Evolutionary conservation across 2,329 filamentous ascomycete genomes (phyloP), one percentile per base, ranked within the genome.

Genomic region (Bipolaris zeicola): DNA sequence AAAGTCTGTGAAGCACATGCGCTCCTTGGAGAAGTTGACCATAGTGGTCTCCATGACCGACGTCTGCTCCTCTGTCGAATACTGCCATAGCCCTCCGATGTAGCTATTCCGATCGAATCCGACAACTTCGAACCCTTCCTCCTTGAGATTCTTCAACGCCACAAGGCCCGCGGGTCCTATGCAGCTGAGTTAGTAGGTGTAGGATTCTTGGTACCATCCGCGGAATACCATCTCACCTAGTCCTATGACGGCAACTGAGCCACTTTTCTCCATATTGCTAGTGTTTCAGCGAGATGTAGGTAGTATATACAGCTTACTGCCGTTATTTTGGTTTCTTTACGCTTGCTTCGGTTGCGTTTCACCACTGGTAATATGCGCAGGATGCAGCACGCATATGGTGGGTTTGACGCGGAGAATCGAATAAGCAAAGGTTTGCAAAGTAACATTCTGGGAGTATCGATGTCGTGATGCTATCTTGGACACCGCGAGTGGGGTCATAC

Each of bases 11-110:
- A 68, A 69, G 39, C 64, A 68, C 1, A 63, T 58, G 57, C 63
- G 52, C 26, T 69, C 61, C 50, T 63, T 68, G 5, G 65, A 68
- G 7, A 66, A 56, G 34, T 68, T 68, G 3, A 63, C 63, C 4
- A 61, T 50, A 1, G 65, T 69, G 8, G 45, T 66, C 10, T 57
- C 39, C 28, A 68, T 45, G 2, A 69, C 65, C 8, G 65, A 68
- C 0, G 64, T 66, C 43, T 62, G 60, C n/a, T 68, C 60, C 31
- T 62, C 45, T 16, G 57, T 51, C 0, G 64, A 66, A 31, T 62
- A 67, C 24, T 66, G 60, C 67, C 65, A 69, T 13, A 68, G 28
- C 3, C 67, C 65, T n/a, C 65, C 63, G 10, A 68, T 42, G 37
- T 67, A 65, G 22, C 51, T 42, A 28, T 64, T 64, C 18, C 58